A percentile compares a stretch with the other conserved stretches of the same genome.
phyloP scores from a whole-genome alignment of 352 stramenopile species.

The Blastocystis sp. region DNA sequence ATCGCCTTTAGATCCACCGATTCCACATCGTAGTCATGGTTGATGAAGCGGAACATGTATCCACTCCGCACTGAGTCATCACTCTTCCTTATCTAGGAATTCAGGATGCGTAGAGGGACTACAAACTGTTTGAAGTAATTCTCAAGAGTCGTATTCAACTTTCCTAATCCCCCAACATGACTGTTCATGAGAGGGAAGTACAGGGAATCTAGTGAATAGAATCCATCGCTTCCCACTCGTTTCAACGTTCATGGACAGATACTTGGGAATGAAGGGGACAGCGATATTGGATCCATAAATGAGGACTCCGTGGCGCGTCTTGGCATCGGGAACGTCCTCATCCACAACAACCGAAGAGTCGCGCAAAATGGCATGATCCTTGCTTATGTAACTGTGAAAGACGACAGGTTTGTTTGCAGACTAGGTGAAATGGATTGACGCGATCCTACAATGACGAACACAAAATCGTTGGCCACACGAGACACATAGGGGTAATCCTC shows the following conservation, averaged over 20 bases:
- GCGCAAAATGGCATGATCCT: not conserved
- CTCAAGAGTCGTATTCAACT: not conserved
- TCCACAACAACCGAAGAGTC: not conserved
- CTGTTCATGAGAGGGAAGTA: conserved; percentile 29
- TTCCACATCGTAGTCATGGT: conserved; percentile 7
- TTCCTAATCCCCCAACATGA: conserved; percentile 2
- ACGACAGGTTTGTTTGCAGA: not conserved
- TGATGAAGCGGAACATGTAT: conserved; percentile 8
- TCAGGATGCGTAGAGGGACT: not conserved
- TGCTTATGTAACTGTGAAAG: conserved; percentile 30
- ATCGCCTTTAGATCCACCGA: not conserved
- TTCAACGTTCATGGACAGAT: conserved; percentile 19
- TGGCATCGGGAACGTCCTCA: not conserved
- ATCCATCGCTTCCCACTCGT: not conserved
- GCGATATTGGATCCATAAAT: not conserved
- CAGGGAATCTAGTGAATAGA: not conserved
- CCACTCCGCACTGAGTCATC: conserved; percentile 11
- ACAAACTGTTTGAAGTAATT: not conserved
- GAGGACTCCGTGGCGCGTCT: not conserved
- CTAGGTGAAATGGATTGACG: not conserved
- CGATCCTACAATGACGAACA: not conserved
- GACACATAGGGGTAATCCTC: conserved; percentile 28
- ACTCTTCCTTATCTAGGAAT: not conserved
- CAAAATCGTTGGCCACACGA: conserved; percentile 7
- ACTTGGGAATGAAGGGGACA: conserved; percentile 16